phyloP scores from a whole-genome alignment of 2,329 filamentous ascomycete genomes.

The Arachnopeziza araneosa region DNA sequence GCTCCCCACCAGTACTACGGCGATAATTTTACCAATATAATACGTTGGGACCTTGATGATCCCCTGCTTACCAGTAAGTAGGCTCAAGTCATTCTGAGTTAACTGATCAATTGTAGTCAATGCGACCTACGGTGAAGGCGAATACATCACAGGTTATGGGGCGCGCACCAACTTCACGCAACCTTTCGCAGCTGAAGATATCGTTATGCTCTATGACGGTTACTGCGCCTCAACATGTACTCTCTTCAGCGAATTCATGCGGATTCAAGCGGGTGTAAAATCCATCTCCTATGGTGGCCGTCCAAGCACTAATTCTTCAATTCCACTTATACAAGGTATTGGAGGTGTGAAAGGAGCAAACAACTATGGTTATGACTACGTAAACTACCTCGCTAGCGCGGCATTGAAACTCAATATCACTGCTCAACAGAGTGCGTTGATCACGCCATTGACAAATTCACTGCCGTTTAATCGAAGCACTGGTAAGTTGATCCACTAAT shows the following conservation, averaged over 20 bases:
- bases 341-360: slow-evolving; percentile 56
- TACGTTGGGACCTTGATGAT: slow-evolving; percentile 24
- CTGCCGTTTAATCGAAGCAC: slow-evolving; percentile 6
- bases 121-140: slow-evolving; percentile 17
- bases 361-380: slow-evolving; percentile 16
- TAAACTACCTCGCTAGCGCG: slow-evolving; percentile 7
- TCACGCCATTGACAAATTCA: too few species aligned
- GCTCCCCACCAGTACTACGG: slow-evolving; percentile 12
- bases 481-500: too few species aligned
- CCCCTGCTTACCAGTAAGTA: slow-evolving; percentile 9
- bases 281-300: slow-evolving; percentile 55
- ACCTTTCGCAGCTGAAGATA: slow-evolving; percentile 37
- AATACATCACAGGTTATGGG: slow-evolving; percentile 32
- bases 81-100: too few species aligned
- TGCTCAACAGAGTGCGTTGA: too few species aligned
- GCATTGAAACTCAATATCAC: not conserved
- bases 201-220: slow-evolving; percentile 42
- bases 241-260: slow-evolving; percentile 50
- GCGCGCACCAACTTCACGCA: slow-evolving; percentile 23
- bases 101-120: not conserved
- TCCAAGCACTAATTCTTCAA: slow-evolving; percentile 38
- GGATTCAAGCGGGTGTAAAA: slow-evolving; percentile 43
- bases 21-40: slow-evolving; percentile 13
- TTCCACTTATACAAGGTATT: slow-evolving; percentile 51
- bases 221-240: slow-evolving; percentile 55